A percentile compares a stretch with the other conserved stretches of the same genome.
Conservation (phyloP, 768 basidiomycete genomes). For the Serpula lacrymans region DNA sequence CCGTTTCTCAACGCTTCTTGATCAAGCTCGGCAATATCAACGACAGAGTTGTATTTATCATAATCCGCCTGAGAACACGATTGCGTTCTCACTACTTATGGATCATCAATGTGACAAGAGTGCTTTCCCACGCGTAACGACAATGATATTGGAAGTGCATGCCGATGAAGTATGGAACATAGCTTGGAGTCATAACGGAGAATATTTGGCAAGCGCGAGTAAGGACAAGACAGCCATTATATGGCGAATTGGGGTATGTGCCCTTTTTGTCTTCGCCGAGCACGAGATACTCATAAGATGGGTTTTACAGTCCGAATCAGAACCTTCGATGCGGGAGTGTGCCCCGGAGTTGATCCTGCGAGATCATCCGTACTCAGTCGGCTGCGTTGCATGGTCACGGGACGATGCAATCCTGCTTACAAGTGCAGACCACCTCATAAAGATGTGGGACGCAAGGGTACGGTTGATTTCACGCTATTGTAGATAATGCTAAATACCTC, state of each 20-base stretch:
- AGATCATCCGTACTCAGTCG: slow-evolving; percentile 78
- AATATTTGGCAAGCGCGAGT: slow-evolving; percentile 80
- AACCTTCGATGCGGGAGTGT: slow-evolving; percentile 56
- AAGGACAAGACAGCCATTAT: slow-evolving; percentile 87
- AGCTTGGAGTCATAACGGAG: slow-evolving; percentile 91
- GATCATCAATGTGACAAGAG: slow-evolving; percentile 83
- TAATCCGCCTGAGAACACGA: slow-evolving; percentile 56
- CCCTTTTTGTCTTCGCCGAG: slow-evolving; percentile 7
- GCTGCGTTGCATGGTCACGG: slow-evolving; percentile 88
- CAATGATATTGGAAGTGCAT: slow-evolving; percentile 82
- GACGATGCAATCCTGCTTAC: slow-evolving; percentile 85
- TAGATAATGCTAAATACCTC: too few species aligned
- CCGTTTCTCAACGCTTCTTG: slow-evolving; percentile 79
- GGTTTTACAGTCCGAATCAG: slow-evolving; percentile 40
- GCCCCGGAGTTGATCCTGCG: slow-evolving; percentile 54
- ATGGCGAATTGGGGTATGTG: slow-evolving; percentile 79
- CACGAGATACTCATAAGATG: slow-evolving; percentile 4
- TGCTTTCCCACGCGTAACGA: slow-evolving; percentile 82
- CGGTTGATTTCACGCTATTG: slow-evolving; percentile 6
- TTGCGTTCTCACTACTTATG: slow-evolving; percentile 75
- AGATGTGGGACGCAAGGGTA: slow-evolving; percentile 90
- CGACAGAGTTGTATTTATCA: slow-evolving; percentile 83
- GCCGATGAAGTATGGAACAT: slow-evolving; percentile 94
- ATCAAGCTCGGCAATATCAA: slow-evolving; percentile 83
- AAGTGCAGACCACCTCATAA: slow-evolving; percentile 75